Conservation (phyloP, 192 early-diverging fungal species). For the Spizellomyces punctatus region DNA sequence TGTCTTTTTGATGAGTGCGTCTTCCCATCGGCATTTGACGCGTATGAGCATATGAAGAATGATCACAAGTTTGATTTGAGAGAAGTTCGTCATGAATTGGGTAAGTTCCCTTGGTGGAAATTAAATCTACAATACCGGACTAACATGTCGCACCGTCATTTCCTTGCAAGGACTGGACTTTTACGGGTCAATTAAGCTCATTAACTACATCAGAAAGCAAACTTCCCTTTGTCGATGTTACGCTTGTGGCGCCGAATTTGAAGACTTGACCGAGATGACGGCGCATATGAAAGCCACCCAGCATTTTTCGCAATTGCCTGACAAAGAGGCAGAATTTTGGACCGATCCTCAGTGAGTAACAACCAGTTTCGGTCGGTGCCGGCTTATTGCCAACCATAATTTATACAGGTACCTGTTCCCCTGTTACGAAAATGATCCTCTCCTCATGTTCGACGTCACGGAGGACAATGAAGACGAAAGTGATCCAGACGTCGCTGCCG, state of each 20-base stretch:
- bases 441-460: slow-evolving; percentile 75
- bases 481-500: background rate
- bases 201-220: slow-evolving; percentile 82
- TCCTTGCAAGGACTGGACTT: slow-evolving; percentile 63
- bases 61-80: slow-evolving; percentile 79
- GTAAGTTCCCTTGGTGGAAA: slow-evolving; percentile 14
- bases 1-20: slow-evolving; percentile 81
- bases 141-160: background rate
- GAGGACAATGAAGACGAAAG: slow-evolving; percentile 62
- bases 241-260: slow-evolving; percentile 63
- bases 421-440: slow-evolving; percentile 81
- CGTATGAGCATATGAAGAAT: slow-evolving; percentile 72
- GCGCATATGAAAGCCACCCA: slow-evolving; percentile 58
- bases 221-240: slow-evolving; percentile 69
- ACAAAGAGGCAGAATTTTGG: slow-evolving; percentile 57
- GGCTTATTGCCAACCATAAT: background rate
- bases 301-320: slow-evolving; percentile 27
- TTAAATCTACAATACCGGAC: background rate
- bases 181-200: slow-evolving; percentile 78
- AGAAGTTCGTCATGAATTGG: slow-evolving; percentile 32
- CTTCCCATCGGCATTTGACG: slow-evolving; percentile 59
- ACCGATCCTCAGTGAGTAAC: slow-evolving; percentile 62
- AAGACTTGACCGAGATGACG: slow-evolving; percentile 45
- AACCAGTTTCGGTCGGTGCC: slow-evolving; percentile 20
- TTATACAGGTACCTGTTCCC: slow-evolving; percentile 63